A percentile compares a stretch with the other conserved stretches of the same genome.
phyloP scores from a whole-genome alignment of 2,329 filamentous ascomycete species.

The Nemania sp. region DNA sequence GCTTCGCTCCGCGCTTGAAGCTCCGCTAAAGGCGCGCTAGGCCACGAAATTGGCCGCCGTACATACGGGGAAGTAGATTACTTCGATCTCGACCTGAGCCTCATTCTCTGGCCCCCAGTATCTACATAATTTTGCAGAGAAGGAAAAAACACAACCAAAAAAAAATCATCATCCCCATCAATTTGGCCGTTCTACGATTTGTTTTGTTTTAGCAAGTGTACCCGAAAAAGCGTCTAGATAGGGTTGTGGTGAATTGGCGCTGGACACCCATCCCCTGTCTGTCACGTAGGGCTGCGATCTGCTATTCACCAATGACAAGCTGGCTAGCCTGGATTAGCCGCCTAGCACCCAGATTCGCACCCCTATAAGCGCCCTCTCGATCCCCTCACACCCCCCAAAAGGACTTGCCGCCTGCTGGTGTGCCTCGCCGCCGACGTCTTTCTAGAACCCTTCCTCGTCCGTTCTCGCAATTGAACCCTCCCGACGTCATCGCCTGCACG shows the following conservation, averaged over 20 bases:
- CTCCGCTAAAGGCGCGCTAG: slow-evolving; percentile 35
- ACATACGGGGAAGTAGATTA: background rate
- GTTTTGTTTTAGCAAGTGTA: background rate
- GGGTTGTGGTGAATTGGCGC: background rate
- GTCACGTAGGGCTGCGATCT: slow-evolving; percentile 4
- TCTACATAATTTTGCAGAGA: background rate
- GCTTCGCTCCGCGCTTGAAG: slow-evolving; percentile 29
- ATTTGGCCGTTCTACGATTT: background rate
- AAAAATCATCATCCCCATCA: too few species aligned
- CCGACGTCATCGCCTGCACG: slow-evolving; percentile 39
- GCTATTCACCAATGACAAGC: slow-evolving; percentile 41
- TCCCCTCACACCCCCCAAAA: slow-evolving; percentile 11
- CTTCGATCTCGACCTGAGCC: background rate
- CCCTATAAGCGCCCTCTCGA: slow-evolving; percentile 45
- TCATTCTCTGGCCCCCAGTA: background rate
- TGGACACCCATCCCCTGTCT: too few species aligned
- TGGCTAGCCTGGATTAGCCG: slow-evolving; percentile 44
- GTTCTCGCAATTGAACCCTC: slow-evolving; percentile 28
- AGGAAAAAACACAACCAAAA: slow-evolving; percentile 4
- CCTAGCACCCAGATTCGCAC: slow-evolving; percentile 36
- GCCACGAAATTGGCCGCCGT: slow-evolving; percentile 13
- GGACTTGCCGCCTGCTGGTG: slow-evolving; percentile 1
- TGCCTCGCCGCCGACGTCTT: slow-evolving; percentile 40
- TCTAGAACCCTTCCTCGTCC: slow-evolving; percentile 45
- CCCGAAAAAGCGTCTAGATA: background rate